phyloP scores from a whole-genome alignment of 2,329 filamentous ascomycete genomes.

The Escovopsis sp. region DNA sequence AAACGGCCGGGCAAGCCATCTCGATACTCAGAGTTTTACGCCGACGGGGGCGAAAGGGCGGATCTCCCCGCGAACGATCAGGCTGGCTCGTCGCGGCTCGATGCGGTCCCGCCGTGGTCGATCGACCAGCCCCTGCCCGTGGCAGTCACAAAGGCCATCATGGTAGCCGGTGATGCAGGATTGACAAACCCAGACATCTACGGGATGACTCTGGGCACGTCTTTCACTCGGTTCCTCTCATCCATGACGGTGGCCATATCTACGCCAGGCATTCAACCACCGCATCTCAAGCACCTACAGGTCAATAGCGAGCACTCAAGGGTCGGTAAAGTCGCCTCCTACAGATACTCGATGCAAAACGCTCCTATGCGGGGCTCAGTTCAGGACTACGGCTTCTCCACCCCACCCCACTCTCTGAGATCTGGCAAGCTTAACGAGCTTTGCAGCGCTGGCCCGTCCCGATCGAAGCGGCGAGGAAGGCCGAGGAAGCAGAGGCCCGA shows the following conservation, averaged over 20 bases:
- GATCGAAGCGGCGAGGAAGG: constrained; percentile 15
- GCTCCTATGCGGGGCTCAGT: neutral
- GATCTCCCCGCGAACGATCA: constrained; percentile 9
- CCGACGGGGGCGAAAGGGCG: constrained; percentile 12
- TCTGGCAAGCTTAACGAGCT: constrained; percentile 12
- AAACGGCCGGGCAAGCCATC: constrained; percentile 18
- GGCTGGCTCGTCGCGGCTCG: constrained; percentile 12
- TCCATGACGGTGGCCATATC: constrained; percentile 22
- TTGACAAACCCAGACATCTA: constrained; percentile 24
- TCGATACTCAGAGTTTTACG: constrained; percentile 10
- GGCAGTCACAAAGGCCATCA: constrained; percentile 17
- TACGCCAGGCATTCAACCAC: constrained; percentile 17
- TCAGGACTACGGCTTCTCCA: constrained; percentile 5
- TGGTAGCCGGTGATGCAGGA: constrained; percentile 14
- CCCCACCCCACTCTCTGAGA: neutral
- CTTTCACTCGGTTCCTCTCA: constrained; percentile 23
- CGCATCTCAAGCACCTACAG: constrained; percentile 19
- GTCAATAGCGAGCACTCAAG: constrained; percentile 22
- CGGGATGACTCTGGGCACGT: constrained; percentile 20
- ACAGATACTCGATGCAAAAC: constrained; percentile 15
- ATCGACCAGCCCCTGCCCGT: constrained; percentile 20
- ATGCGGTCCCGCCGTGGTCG: constrained; percentile 17
- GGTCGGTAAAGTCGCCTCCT: constrained; percentile 23
- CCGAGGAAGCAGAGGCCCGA: constrained; percentile 12
- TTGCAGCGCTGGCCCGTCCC: constrained; percentile 12